Evolutionary conservation across 2,329 filamentous ascomycete genomes (phyloP).

Genomic region (Fusarium chuoi): DNA sequence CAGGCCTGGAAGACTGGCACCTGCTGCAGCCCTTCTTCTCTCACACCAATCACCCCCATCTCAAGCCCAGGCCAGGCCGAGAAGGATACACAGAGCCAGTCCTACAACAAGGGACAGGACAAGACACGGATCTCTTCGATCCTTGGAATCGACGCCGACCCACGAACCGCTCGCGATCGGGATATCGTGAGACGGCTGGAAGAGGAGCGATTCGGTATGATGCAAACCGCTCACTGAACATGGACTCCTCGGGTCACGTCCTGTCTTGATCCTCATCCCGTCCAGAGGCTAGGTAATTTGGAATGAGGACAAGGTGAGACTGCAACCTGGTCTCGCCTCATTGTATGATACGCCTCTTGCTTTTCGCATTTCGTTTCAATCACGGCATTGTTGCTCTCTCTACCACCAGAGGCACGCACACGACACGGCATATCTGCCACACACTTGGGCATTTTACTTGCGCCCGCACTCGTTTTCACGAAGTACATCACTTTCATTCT

Average conservation of each 20-base stretch:
- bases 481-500: conserved; percentile 33
- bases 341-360: conserved; percentile 36
- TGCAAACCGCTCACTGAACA: conserved; percentile 45
- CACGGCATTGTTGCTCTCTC: conserved; percentile 27
- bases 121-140: conserved; percentile 72
- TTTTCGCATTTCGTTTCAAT: conserved; percentile 36
- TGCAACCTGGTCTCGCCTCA: neutral
- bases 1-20: conserved; percentile 72
- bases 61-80: conserved; percentile 61
- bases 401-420: neutral
- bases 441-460: conserved; percentile 33
- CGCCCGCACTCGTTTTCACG: conserved; percentile 33
- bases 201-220: conserved; percentile 56
- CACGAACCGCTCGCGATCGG: conserved; percentile 66
- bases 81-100: conserved; percentile 51
- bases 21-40: conserved; percentile 52
- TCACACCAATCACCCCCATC: conserved; percentile 64
- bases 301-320: conserved; percentile 22
- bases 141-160: conserved; percentile 68
- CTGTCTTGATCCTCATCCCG: conserved; percentile 14
- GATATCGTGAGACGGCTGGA: conserved; percentile 67
- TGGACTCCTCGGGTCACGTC: conserved; percentile 1
- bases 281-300: conserved; percentile 14
- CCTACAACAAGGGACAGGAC: conserved; percentile 54
- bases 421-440: conserved; percentile 33